Base-by-base conservation (phyloP, 176 grass and related monocot genomes). In the Bothriochloa decipiens region DNA sequence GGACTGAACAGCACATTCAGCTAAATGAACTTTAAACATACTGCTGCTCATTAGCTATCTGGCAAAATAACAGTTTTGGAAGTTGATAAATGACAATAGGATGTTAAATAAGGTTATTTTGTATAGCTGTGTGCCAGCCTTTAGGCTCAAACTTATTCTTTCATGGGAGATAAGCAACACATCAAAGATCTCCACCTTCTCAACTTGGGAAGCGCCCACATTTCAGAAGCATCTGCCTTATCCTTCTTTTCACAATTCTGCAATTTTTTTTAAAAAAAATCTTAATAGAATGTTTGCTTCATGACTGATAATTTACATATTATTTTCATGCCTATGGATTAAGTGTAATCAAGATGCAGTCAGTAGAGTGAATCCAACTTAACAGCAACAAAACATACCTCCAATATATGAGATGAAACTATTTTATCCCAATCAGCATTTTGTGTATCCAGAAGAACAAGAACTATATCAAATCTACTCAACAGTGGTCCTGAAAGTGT, bases 381-480 rank as follows among this genome's bases (percentile, higher is more conserved):
- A 16, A 62, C 61, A 72, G 50, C 3, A 65, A 77, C 4, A 18
- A 58, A 79, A 25, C 11, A 16, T 87, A 98, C 96, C 85, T 87
- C 77, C 81, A 98, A 88, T 87, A 98, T 98, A 93, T 98, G 96
- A 81, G 87, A 93, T 74, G 96, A 92, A 83, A 98, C 91, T 77
- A 98, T 89, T 4, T 40, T 4, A 90, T 98, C 96, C 93, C 93
- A 94, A 3, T 76, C 23, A 67, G 50, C 11, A 72, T 93, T 73
- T 68, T 93, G 87, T 63, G 37, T 89, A 90, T 98, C 96, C 77
- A 95, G 84, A 27, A 98, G 92, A 61, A 95, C 93, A 69, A 98
- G 89, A 87, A 98, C 91, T 90, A 95, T 98, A 81, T 98, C 93
- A 89, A 98, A 98, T 90, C 96, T 95, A 81, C 96, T 98, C 89